A percentile compares a stretch with the other conserved stretches of the same genome.
Conservation (phyloP, 2,329 filamentous ascomycete genomes). For the Xylariaceae sp. region DNA sequence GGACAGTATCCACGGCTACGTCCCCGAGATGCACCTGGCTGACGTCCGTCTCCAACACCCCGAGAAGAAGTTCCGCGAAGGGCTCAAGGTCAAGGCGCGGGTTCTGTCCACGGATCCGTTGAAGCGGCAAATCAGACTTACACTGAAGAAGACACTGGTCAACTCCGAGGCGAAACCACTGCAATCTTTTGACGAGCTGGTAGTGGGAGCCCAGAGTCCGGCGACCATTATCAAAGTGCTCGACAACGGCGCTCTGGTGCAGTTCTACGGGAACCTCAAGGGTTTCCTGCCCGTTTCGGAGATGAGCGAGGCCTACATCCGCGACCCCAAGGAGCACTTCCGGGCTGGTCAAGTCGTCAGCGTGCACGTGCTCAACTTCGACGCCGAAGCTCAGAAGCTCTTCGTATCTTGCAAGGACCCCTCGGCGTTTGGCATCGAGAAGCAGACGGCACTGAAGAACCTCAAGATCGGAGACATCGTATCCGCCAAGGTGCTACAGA, state of each 20-base stretch:
- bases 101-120: slow-evolving; percentile 74
- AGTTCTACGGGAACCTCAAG: slow-evolving; percentile 80
- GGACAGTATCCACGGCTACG: slow-evolving; percentile 83
- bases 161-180: slow-evolving; percentile 82
- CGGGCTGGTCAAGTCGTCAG: slow-evolving; percentile 84
- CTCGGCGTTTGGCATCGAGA: slow-evolving; percentile 65
- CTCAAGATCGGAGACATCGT: slow-evolving; percentile 71
- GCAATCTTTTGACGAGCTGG: slow-evolving; percentile 68
- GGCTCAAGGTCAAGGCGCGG: slow-evolving; percentile 75
- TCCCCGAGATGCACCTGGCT: slow-evolving; percentile 81
- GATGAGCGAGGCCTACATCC: slow-evolving; percentile 97
- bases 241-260: slow-evolving; percentile 74
- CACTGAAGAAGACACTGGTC: slow-evolving; percentile 88
- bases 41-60: slow-evolving; percentile 85
- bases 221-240: slow-evolving; percentile 84
- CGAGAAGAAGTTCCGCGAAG: slow-evolving; percentile 92
- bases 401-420: slow-evolving; percentile 92
- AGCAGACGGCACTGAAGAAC: slow-evolving; percentile 69
- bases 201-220: slow-evolving; percentile 69
- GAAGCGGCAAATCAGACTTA: slow-evolving; percentile 77
- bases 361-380: slow-evolving; percentile 78
- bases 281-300: slow-evolving; percentile 90
- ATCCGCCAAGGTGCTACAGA: slow-evolving; percentile 73
- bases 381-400: slow-evolving; percentile 64
- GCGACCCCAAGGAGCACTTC: slow-evolving; percentile 85